phyloP scores from a whole-genome alignment of 2,329 filamentous ascomycete genomes.

The Aureobasidium subglaciale region DNA sequence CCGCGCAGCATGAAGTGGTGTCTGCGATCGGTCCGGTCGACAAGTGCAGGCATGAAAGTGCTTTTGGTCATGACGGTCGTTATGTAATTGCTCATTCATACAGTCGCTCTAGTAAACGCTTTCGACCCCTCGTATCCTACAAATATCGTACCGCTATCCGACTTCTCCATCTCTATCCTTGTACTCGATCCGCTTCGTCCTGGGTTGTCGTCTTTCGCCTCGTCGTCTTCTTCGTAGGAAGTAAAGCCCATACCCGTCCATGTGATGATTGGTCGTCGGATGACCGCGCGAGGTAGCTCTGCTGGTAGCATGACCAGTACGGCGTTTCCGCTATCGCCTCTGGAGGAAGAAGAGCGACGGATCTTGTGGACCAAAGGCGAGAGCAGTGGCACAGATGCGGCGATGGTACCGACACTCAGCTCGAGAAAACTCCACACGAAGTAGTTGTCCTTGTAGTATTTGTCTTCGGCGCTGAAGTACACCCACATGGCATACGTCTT shows the following conservation, averaged over 20 bases:
- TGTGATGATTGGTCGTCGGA: not conserved
- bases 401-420: not conserved
- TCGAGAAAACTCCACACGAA: slow-evolving; percentile 2
- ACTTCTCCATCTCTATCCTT: not conserved
- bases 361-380: not conserved
- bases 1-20: no score
- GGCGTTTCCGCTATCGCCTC: not conserved
- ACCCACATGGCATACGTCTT: not conserved
- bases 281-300: not conserved
- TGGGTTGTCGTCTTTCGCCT: not conserved
- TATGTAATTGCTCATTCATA: not conserved
- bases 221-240: not conserved
- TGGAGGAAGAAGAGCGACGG: not conserved
- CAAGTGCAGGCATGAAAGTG: no score
- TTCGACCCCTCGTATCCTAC: slow-evolving; percentile 6
- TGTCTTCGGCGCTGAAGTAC: not conserved
- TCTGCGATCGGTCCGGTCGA: no score
- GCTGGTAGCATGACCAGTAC: not conserved
- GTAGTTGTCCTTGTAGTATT: not conserved
- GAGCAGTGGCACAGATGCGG: not conserved
- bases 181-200: not conserved
- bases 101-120: not conserved
- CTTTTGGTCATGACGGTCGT: not conserved
- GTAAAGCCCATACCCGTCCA: slow-evolving; percentile 10
- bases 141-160: slow-evolving; percentile 7